Evolutionary conservation across 805 yeast species (phyloP), one percentile per base, ranked within the genome.

Genomic region (Yamadazyma takamatsuzukensis): DNA sequence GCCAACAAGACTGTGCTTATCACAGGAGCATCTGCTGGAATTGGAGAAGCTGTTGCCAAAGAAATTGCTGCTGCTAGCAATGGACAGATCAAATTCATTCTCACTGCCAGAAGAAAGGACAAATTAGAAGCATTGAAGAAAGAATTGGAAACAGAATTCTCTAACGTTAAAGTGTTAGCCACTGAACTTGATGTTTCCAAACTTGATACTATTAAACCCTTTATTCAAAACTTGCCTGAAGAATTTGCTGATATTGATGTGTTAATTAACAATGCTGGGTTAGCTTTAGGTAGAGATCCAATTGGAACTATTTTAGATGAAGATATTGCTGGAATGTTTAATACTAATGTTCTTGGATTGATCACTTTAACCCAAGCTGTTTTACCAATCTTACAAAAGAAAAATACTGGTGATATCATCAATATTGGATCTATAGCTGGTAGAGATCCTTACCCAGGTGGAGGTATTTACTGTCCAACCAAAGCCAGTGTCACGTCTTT

Each of bases 1-100:
- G 78, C 83, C 15, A 83, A 83, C 30, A 89, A 90, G 54, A 77
- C 80, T 13, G 72, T 86, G 19, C 72, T 90, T 25, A 82, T 90
- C 49, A 86, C 97, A n/a, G 97, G 97, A 41, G 97, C 97, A 6
- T 85, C 96, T 16, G 79, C 96, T 11, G 97, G 97, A 35, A 90
- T 90, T 49, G 98, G 97, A 9, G 78, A 77, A 45, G 93, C 95
- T 33, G 88, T 96, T 8, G 97, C 97, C 11, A 59, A 71, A 29
- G 95, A 89, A 54, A 78, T 86, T 45, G 93, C 96, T 26, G 78
- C 68, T 15, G 85, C 87, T 11, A 69, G 90, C 15, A 66, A 75
- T 29, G 95, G 95, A 19, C 56, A 80, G 9, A 54, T 83, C 46
- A 80, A 82, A 49, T 70, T 87, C 47, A 68, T 87, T 41, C 68